Conservation (phyloP, 805 yeast species). For the Kluyveromyces lactis region DNA sequence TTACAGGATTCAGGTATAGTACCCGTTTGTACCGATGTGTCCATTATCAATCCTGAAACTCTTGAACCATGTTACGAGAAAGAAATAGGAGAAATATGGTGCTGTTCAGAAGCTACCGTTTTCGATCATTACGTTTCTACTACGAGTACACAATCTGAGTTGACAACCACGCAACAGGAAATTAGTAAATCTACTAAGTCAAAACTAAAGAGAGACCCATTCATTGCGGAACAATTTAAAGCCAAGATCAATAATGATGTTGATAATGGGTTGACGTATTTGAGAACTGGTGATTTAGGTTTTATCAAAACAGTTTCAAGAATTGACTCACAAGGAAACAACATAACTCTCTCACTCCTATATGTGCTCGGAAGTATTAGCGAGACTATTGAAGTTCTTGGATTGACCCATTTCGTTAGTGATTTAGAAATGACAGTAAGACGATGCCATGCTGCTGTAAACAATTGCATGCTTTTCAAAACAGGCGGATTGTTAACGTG, state of each 20-base stretch:
- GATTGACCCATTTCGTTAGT: slow-evolving; percentile 80
- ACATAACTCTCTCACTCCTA: slow-evolving; percentile 55
- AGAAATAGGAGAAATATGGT: slow-evolving; percentile 97
- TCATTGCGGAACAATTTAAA: slow-evolving; percentile 45
- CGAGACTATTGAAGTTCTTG: slow-evolving; percentile 85
- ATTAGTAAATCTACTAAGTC: slow-evolving; percentile 10
- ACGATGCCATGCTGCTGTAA: slow-evolving; percentile 37
- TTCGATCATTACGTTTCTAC: slow-evolving; percentile 40
- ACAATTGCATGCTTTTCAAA: slow-evolving; percentile 59
- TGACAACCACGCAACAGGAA: not conserved
- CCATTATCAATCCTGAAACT: slow-evolving; percentile 94
- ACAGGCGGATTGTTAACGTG: slow-evolving; percentile 73
- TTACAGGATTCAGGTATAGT: slow-evolving; percentile 95
- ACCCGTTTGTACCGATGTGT: slow-evolving; percentile 87
- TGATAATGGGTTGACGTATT: slow-evolving; percentile 53
- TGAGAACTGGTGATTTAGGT: slow-evolving; percentile 92
- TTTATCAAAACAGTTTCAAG: slow-evolving; percentile 69
- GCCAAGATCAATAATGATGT: slow-evolving; percentile 57
- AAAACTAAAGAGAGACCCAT: slow-evolving; percentile 42
- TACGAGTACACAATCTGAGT: not conserved
- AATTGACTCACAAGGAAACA: slow-evolving; percentile 32
- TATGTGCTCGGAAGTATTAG: slow-evolving; percentile 79
- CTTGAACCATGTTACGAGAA: slow-evolving; percentile 70
- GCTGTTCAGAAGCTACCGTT: slow-evolving; percentile 78
- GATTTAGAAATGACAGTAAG: slow-evolving; percentile 73